Evolutionary conservation across 1,284 basidiomycete species (phyloP).

Genomic region (Pisolithus thermaeus): DNA sequence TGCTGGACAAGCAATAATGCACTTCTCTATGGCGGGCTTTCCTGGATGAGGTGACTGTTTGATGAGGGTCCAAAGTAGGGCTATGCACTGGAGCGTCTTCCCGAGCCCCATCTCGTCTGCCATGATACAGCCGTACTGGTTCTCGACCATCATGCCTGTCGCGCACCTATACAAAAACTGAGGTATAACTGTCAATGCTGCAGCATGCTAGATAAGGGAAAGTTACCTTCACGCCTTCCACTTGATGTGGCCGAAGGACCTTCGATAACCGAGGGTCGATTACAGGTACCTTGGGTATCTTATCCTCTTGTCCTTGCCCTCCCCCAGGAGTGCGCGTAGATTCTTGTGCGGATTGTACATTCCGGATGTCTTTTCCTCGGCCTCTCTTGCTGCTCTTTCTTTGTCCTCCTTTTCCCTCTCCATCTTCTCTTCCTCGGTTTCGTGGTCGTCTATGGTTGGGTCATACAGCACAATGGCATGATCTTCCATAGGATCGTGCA

Average conservation of each 20-base stretch:
- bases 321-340: slow-evolving; percentile 79
- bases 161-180: slow-evolving; percentile 95
- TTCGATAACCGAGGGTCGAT: slow-evolving; percentile 88
- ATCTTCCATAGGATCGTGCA: slow-evolving; percentile 96
- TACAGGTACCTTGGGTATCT: slow-evolving; percentile 83
- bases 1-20: slow-evolving; percentile 96
- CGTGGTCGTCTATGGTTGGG: slow-evolving; percentile 89
- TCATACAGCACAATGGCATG: slow-evolving; percentile 98
- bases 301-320: slow-evolving; percentile 62
- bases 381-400: slow-evolving; percentile 58
- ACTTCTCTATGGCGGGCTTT: slow-evolving; percentile 92
- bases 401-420: slow-evolving; percentile 67
- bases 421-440: slow-evolving; percentile 78
- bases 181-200: slow-evolving; percentile 9
- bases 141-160: slow-evolving; percentile 87
- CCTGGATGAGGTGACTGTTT: slow-evolving; percentile 91
- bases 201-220: background rate
- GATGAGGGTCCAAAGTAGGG: slow-evolving; percentile 93
- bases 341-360: slow-evolving; percentile 91
- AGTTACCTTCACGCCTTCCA: slow-evolving; percentile 93
- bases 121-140: slow-evolving; percentile 97
- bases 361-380: slow-evolving; percentile 58
- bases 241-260: slow-evolving; percentile 93
- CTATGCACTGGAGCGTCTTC: slow-evolving; percentile 95
- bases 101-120: slow-evolving; percentile 99